A percentile compares a stretch with the other conserved stretches of the same genome.
Conservation (phyloP, 2,329 filamentous ascomycete species). For the Aspergillus arachidicola region DNA sequence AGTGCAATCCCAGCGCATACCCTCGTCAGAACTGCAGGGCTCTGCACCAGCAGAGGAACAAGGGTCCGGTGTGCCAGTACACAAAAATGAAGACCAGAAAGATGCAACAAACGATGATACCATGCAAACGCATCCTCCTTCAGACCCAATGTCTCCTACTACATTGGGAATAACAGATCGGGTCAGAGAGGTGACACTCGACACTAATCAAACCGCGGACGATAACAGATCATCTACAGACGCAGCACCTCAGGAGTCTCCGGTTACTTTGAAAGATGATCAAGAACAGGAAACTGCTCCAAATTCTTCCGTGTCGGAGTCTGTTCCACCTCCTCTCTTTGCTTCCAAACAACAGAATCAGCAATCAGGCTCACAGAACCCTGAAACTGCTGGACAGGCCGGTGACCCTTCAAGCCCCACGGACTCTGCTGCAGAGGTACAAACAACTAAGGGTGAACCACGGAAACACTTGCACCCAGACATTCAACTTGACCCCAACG, state of each 20-base stretch:
- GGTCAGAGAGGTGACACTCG: constrained; percentile 61
- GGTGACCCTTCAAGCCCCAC: constrained; percentile 17
- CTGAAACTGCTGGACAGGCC: constrained; percentile 23
- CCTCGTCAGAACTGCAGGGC: constrained; percentile 20
- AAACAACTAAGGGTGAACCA: constrained; percentile 24
- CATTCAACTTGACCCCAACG: constrained; percentile 62
- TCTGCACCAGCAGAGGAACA: neutral
- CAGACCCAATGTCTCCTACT: constrained; percentile 52
- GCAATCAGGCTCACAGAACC: constrained; percentile 22
- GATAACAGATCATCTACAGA: constrained; percentile 24
- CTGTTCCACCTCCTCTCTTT: constrained; percentile 70
- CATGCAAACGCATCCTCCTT: constrained; percentile 27
- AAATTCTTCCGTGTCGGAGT: constrained; percentile 63
- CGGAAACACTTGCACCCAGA: constrained; percentile 35
- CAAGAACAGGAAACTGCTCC: constrained; percentile 17
- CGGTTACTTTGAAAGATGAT: constrained; percentile 7
- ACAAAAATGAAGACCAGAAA: neutral
- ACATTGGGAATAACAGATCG: constrained; percentile 58
- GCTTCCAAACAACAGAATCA: constrained; percentile 44
- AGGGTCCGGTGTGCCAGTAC: constrained; percentile 1
- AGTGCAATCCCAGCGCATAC: constrained; percentile 23
- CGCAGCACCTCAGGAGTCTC: constrained; percentile 11
- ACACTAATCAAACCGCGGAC: constrained; percentile 58
- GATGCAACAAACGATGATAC: constrained; percentile 2
- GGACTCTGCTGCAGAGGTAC: constrained; percentile 23